phyloP scores from a whole-genome alignment of 1,139 yeast genomes.

The Zygoascus meyerae region DNA sequence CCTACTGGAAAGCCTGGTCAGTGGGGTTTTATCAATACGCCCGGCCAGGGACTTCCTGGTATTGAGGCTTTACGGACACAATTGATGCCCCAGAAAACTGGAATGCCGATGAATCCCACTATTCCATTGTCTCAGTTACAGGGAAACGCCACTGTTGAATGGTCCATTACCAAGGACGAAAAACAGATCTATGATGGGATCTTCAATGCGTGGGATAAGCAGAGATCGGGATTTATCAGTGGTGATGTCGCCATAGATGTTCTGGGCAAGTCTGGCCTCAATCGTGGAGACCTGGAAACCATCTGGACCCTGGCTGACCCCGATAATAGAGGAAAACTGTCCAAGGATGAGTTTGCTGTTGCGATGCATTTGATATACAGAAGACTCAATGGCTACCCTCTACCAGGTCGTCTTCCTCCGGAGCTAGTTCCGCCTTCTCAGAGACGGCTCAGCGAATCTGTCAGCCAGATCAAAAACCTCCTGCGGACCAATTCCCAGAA shows the following conservation, averaged over 20 bases:
- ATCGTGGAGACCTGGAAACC: constrained; percentile 76
- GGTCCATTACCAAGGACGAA: constrained; percentile 85
- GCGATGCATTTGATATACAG: constrained; percentile 92
- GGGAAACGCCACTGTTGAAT: constrained; percentile 38
- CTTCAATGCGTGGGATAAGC: constrained; percentile 79
- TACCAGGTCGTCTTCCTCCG: constrained; percentile 57
- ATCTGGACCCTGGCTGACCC: constrained; percentile 96
- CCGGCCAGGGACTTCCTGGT: constrained; percentile 72
- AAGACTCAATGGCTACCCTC: constrained; percentile 65
- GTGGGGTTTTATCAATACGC: constrained; percentile 74
- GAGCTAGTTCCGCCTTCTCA: constrained; percentile 81
- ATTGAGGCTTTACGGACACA: constrained; percentile 68
- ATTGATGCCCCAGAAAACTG: constrained; percentile 55
- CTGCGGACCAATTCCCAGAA: constrained; percentile 31
- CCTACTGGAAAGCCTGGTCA: constrained; percentile 72
- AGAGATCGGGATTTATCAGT: constrained; percentile 60
- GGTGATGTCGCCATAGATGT: constrained; percentile 82
- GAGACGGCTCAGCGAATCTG: constrained; percentile 44
- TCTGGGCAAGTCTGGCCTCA: constrained; percentile 84
- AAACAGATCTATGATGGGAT: constrained; percentile 81
- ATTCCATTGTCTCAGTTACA: constrained; percentile 29
- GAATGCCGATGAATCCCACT: constrained; percentile 33
- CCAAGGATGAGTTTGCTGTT: constrained; percentile 81
- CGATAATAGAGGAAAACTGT: constrained; percentile 77
- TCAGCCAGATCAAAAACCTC: constrained; percentile 47